Percentiles rank a stretch among this genome's conserved stretches.
Conservation (phyloP, 495 filamentous ascomycete genomes). For the Xanthoparmelia taractica region DNA sequence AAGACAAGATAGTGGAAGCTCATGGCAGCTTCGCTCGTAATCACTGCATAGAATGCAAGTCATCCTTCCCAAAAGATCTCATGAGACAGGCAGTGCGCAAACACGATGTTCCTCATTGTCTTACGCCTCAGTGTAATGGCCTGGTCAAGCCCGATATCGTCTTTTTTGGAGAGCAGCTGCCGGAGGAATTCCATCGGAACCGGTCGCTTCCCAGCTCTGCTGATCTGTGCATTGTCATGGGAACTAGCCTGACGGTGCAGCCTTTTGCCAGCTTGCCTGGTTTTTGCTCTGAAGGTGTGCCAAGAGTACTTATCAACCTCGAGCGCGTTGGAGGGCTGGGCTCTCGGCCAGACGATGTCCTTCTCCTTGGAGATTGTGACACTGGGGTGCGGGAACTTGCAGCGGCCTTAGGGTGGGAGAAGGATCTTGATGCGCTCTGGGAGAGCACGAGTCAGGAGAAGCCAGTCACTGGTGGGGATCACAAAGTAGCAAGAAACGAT, state of each 20-base stretch:
- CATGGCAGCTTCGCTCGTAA: conserved; percentile 91
- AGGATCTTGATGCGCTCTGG: conserved; percentile 73
- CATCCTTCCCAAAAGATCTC: conserved; percentile 55
- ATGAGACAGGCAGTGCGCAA: conserved; percentile 62
- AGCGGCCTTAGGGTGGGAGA: conserved; percentile 71
- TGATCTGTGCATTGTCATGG: conserved; percentile 83
- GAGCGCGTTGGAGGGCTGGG: conserved; percentile 79
- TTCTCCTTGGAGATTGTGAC: conserved; percentile 72
- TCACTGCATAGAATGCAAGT: conserved; percentile 81
- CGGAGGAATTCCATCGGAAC: conserved; percentile 58
- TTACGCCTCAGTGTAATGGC: conserved; percentile 54
- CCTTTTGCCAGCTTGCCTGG: conserved; percentile 79
- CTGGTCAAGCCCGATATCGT: conserved; percentile 96
- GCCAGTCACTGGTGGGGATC: conserved; percentile 26
- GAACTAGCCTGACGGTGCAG: conserved; percentile 80
- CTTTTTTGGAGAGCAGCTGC: conserved; percentile 89
- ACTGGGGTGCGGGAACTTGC: conserved; percentile 75
- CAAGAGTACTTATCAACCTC: conserved; percentile 79
- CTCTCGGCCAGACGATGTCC: conserved; percentile 64
- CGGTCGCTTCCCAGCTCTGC: conserved; percentile 48
- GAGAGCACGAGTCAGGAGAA: conserved; percentile 33
- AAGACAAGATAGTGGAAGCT: conserved; percentile 78
- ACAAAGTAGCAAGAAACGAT: conserved; percentile 31
- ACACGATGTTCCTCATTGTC: conserved; percentile 62
- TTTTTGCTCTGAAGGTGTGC: conserved; percentile 50